Percentiles rank a stretch among this genome's conserved stretches.
Conservation (phyloP, 441 rosid genomes). For the Erysimum cheiri region DNA sequence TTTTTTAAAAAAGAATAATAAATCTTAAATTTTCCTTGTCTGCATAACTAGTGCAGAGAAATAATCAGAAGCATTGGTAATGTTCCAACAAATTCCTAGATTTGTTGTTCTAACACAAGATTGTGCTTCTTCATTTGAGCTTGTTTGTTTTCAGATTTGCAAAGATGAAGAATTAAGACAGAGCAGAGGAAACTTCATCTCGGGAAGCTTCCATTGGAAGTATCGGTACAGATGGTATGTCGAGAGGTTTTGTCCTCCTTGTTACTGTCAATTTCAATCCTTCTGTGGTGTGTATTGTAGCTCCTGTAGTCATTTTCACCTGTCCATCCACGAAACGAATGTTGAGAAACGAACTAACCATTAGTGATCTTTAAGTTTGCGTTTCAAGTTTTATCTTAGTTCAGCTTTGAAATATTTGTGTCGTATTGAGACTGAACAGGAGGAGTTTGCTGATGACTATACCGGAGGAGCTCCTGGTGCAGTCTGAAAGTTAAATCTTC, state of each 20-base stretch:
- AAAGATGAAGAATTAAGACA: constrained; percentile 43
- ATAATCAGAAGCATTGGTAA: constrained; percentile 23
- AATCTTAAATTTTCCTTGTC: constrained; percentile 26
- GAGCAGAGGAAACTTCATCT: constrained; percentile 67
- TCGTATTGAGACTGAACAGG: neutral
- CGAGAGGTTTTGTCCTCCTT: constrained; percentile 60
- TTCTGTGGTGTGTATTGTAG: constrained; percentile 95
- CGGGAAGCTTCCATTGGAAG: constrained; percentile 50
- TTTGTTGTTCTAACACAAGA: constrained; percentile 13
- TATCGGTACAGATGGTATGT: constrained; percentile 53
- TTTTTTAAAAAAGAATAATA: constrained; percentile 3
- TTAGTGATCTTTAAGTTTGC: neutral
- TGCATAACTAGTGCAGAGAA: constrained; percentile 25
- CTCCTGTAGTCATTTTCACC: constrained; percentile 99
- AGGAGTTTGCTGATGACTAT: constrained; percentile 39
- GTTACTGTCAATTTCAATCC: constrained; percentile 82
- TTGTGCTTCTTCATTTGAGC: constrained; percentile 2
- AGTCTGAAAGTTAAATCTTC: constrained; percentile 75
- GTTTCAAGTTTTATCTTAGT: neutral
- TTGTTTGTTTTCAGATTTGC: constrained; percentile 13
- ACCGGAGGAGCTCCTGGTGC: constrained; percentile 94
- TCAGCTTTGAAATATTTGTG: neutral
- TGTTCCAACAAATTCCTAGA: constrained; percentile 19
- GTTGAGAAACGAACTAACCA: neutral
- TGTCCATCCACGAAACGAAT: constrained; percentile 43